Evolutionary conservation across 2,329 filamentous ascomycete genomes (phyloP), one percentile per base, ranked within the genome.

Genomic region (Neoarthrinium moseri): DNA sequence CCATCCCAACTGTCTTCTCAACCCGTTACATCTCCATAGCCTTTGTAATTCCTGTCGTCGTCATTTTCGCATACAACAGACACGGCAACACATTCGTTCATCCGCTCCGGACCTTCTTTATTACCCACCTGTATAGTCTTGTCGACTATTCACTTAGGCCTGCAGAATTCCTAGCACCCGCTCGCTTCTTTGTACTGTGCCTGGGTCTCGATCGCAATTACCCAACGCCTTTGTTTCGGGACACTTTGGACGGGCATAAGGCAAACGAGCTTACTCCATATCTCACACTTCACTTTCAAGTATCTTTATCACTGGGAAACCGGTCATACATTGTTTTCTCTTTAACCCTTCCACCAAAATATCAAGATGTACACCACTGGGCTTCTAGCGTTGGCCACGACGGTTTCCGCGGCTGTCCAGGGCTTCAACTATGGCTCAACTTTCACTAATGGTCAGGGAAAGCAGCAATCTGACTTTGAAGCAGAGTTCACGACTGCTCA

Each of bases 391-490:
- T 41, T 75, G 43, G 66, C 70, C 30, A 64, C 67, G 12, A 64
- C 65, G 54, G 66, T 67, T 43, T 60, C 60, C 17, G 66, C 66
- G 29, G 62, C 67, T 41, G 62, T 70, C 63, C 74, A 81, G 51
- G 87, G 87, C 56, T 89, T 89, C 80, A 89, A 89, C 75, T 89
- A 87, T 53, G 86, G 84, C 52, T 73, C 77, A 47, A 75, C 75
- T 49, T 82, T 83, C 60, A 77, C 74, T 38, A 78, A 81, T 56
- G 78, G 83, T 51, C 67, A 74, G 26, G 67, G 74, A 60, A 87
- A 87, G 70, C 56, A 58, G 43, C 77, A 86, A 58, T 56, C 73
- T 11, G 83, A 88, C 62, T 91, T 86, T 66, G 80, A 87, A 71
- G 70, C 76, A 57, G 80, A 87, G 67, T 89, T 89, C 76, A 80